Evolutionary conservation across 2,329 filamentous ascomycete genomes (phyloP).

Genomic region (Fusarium hostae): DNA sequence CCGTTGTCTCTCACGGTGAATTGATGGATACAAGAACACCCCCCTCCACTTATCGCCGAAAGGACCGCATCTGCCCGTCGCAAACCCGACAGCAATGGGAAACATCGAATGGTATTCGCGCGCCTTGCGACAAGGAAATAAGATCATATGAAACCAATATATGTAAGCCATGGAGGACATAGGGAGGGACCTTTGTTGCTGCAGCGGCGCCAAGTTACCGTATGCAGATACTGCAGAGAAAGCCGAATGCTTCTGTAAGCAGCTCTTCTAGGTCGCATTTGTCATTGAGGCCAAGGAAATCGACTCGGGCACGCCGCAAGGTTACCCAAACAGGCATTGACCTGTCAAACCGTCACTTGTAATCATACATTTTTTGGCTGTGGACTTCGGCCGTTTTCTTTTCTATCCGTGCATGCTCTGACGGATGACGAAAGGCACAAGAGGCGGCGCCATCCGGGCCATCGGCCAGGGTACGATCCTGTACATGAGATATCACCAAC

Average conservation of each 20-base stretch:
- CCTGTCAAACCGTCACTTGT: constrained; percentile 2
- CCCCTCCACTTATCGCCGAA: constrained; percentile 30
- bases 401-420: constrained; percentile 2
- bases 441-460: constrained; percentile 17
- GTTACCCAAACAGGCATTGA: constrained; percentile 4
- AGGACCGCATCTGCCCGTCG: constrained; percentile 36
- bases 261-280: constrained; percentile 15
- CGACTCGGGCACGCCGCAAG: constrained; percentile 7
- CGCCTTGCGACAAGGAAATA: constrained; percentile 7
- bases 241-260: constrained; percentile 18
- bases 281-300: constrained; percentile 13
- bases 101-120: constrained; percentile 13
- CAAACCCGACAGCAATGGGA: constrained; percentile 16
- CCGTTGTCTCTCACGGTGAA: neutral
- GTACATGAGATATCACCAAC: constrained; percentile 2
- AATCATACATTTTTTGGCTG: neutral
- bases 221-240: neutral
- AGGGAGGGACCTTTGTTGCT: constrained; percentile 18
- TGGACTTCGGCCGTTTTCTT: constrained; percentile 17
- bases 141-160: neutral
- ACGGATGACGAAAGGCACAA: constrained; percentile 17
- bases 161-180: constrained; percentile 3
- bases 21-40: constrained; percentile 13
- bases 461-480: constrained; percentile 10
- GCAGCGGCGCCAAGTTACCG: neutral